Base-by-base conservation (phyloP, 169 alveolate genomes). In the Cryptosporidium parvum region DNA sequence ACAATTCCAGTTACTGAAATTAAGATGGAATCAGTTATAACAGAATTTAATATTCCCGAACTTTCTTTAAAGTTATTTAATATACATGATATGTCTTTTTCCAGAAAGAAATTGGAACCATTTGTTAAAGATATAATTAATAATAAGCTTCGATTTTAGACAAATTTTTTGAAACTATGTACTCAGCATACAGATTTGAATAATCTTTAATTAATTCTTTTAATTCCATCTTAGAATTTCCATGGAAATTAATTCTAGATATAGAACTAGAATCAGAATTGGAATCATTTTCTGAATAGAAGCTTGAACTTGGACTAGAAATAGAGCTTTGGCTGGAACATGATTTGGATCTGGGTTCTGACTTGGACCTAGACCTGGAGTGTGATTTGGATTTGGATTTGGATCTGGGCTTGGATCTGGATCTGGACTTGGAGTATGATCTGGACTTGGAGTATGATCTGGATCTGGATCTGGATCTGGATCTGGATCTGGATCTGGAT, bases 111-210 rank as follows among this genome's bases (percentile, higher is more conserved):
- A 26, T 9, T 80, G 42, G 89, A 62, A n/a, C 89, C 89, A 29
- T 3, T 80, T 0, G 23, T 80, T 42, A 65, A 80, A 23, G 70
- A 37, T 7, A 18, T 62, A 44, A 62, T 59, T 59, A 75, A 35
- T 42, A 33, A 37, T 58, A 80, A n/a, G 23, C 31, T 21, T 26
- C 42, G 51, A 80, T 61, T 67, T 65, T 80, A 1, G 89, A 80
- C 29, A 80, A 10, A 44, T 65, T 80, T 23, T 80, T 59, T 39
- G 56, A 26, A 31, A 80, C 52, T 0, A 80, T 23, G 26, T 80
- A 80, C 51, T 80, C 89, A 7, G 89, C 89, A 80, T 62, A 80
- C n/a, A 80, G 37, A 65, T 65, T 80, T n/a, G 89, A 59, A 26
- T 80, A 80, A 10, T 80, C 89, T 44, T 14, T 80, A 29, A 80